These are phyloP conservation scores for Epichloe amarillans DNA, from an alignment of 2,329 filamentous ascomycete genomes.

Conservation along the genomic window DNA sequence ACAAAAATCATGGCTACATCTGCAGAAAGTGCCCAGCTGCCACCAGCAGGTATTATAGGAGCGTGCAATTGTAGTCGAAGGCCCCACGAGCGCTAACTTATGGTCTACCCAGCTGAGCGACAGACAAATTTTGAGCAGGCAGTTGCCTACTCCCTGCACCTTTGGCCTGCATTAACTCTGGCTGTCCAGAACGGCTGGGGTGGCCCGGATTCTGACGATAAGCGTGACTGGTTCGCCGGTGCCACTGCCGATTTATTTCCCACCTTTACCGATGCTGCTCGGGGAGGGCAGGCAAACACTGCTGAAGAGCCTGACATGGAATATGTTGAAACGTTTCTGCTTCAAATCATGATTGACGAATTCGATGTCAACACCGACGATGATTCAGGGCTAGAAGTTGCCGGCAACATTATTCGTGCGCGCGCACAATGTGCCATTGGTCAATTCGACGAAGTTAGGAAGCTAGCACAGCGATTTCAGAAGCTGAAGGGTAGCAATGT, in stretches of 20 bases:
- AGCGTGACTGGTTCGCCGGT: slow-evolving; percentile 93
- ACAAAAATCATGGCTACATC: slow-evolving; percentile 17
- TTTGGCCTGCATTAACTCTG: slow-evolving; percentile 79
- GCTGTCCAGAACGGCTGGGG: slow-evolving; percentile 83
- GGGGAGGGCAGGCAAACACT: slow-evolving; percentile 13
- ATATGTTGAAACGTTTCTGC: slow-evolving; percentile 71
- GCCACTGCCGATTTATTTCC: slow-evolving; percentile 70
- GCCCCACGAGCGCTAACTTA: background rate
- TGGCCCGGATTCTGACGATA: slow-evolving; percentile 67
- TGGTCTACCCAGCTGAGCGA: slow-evolving; percentile 30
- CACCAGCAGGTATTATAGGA: slow-evolving; percentile 15
- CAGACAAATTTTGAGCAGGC: slow-evolving; percentile 69
- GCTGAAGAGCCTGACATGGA: slow-evolving; percentile 50
- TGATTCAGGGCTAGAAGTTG: slow-evolving; percentile 64
- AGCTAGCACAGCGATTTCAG: slow-evolving; percentile 49
- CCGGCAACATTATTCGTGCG: slow-evolving; percentile 56
- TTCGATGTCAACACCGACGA: slow-evolving; percentile 91
- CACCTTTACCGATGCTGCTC: slow-evolving; percentile 39
- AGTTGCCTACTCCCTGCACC: slow-evolving; percentile 71
- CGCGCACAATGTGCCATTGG: slow-evolving; percentile 51
- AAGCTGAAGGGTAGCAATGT: slow-evolving; percentile 47
- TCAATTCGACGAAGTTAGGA: slow-evolving; percentile 50
- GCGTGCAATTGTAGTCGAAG: background rate
- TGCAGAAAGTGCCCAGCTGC: slow-evolving; percentile 17
- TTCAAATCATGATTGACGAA: slow-evolving; percentile 90